phyloP scores from a whole-genome alignment of 192 early-diverging fungal species.

The Funneliformis mosseae region DNA sequence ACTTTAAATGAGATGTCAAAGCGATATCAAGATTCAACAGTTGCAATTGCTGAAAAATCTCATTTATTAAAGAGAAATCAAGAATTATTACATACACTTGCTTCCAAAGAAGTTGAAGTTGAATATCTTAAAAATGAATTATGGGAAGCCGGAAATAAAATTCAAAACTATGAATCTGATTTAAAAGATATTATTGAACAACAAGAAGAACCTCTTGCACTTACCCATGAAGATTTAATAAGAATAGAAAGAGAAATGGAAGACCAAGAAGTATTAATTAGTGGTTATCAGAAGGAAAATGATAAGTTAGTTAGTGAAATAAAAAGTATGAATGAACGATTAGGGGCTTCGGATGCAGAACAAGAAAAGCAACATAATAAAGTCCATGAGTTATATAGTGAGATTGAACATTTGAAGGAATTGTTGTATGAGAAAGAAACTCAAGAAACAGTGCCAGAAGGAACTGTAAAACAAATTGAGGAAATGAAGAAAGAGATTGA shows the following conservation, averaged over 20 bases:
- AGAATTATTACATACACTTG: slow-evolving; percentile 24
- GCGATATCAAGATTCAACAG: slow-evolving; percentile 31
- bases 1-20: slow-evolving; percentile 22
- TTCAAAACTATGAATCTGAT: slow-evolving; percentile 27
- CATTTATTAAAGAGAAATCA: slow-evolving; percentile 29
- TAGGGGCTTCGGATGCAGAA: not conserved
- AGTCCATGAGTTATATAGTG: not conserved
- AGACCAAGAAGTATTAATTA: slow-evolving; percentile 27
- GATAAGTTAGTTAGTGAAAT: slow-evolving; percentile 14
- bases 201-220: slow-evolving; percentile 24
- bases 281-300: slow-evolving; percentile 26
- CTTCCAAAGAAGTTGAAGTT: slow-evolving; percentile 29
- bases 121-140: slow-evolving; percentile 33
- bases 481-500: slow-evolving; percentile 33
- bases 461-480: slow-evolving; percentile 19
- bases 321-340: slow-evolving; percentile 14
- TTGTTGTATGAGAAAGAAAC: not conserved
- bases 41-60: slow-evolving; percentile 24
- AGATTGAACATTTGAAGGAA: slow-evolving; percentile 21
- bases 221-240: slow-evolving; percentile 19
- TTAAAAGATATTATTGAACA: slow-evolving; percentile 19
- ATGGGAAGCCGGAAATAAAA: slow-evolving; percentile 18
- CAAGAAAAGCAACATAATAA: not conserved
- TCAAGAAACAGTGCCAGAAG: slow-evolving; percentile 18
- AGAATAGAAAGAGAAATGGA: slow-evolving; percentile 32